A percentile compares a stretch with the other conserved stretches of the same genome.
phyloP scores from a whole-genome alignment of 2,329 filamentous ascomycete species.

The Hypoxylon sp. region DNA sequence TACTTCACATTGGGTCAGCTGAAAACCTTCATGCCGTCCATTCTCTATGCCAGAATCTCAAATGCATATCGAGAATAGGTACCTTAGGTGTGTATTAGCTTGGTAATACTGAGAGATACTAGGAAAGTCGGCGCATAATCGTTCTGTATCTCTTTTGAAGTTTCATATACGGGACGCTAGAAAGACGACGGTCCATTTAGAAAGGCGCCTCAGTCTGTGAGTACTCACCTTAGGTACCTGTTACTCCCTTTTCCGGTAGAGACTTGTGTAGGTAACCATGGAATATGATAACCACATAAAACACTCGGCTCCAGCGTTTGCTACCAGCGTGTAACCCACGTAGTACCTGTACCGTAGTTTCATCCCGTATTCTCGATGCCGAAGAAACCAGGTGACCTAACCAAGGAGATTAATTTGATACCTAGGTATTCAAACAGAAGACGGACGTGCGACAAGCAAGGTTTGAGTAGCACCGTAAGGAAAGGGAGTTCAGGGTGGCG shows the following conservation, averaged over 20 bases:
- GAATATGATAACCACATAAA: background rate
- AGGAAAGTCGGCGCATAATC: no score
- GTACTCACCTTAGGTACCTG: no score
- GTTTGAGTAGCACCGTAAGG: constrained; percentile 2
- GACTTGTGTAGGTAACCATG: background rate
- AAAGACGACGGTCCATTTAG: no score
- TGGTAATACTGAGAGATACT: no score
- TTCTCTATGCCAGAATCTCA: no score
- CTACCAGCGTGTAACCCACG: background rate
- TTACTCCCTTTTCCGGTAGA: background rate
- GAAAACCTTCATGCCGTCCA: background rate
- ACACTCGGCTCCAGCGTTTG: background rate
- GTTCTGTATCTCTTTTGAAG: no score
- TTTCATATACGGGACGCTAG: no score
- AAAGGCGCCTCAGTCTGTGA: no score
- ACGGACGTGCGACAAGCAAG: background rate
- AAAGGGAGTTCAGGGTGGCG: background rate
- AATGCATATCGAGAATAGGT: no score
- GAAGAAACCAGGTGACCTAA: background rate
- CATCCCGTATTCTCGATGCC: no score
- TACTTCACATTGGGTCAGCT: background rate
- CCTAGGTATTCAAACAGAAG: constrained; percentile 8
- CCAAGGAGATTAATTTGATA: no score
- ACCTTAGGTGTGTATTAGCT: no score
- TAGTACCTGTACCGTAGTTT: background rate